A percentile compares a stretch with the other conserved stretches of the same genome.
These are phyloP conservation scores for Macrolepiota dolichaula DNA, from an alignment of 768 basidiomycete species.

Conservation along the genomic window DNA sequence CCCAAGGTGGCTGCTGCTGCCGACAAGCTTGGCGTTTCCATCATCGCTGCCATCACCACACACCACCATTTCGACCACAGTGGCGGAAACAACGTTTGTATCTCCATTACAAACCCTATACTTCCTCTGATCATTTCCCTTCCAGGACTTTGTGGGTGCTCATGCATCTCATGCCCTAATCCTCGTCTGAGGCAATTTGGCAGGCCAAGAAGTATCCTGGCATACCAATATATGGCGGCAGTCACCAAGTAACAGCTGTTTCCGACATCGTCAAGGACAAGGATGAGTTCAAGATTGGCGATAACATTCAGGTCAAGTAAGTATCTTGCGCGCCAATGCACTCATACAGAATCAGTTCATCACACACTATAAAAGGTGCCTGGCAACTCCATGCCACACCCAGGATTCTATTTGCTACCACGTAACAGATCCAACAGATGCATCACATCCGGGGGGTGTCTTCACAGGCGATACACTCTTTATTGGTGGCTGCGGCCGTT, in stretches of 20 bases:
- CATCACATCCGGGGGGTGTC: conserved; percentile 64
- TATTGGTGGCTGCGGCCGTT: conserved; percentile 84
- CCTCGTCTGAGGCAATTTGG: conserved; percentile 3
- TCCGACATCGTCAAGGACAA: conserved; percentile 78
- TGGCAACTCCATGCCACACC: conserved; percentile 92
- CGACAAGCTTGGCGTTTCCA: conserved; percentile 52
- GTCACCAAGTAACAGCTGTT: conserved; percentile 59
- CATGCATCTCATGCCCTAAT: background rate
- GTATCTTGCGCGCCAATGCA: conserved; percentile 27
- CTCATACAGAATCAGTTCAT: conserved; percentile 8
- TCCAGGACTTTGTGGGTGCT: conserved; percentile 49
- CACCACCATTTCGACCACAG: conserved; percentile 92
- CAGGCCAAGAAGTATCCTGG: conserved; percentile 42
- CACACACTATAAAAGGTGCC: conserved; percentile 45
- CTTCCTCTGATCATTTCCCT: conserved; percentile 4
- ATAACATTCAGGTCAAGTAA: conserved; percentile 62
- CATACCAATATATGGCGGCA: conserved; percentile 78
- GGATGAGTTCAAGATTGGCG: conserved; percentile 74
- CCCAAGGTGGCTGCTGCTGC: conserved; percentile 65
- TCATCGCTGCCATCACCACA: conserved; percentile 80
- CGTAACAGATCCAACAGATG: conserved; percentile 49
- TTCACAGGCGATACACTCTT: conserved; percentile 97
- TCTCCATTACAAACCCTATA: background rate
- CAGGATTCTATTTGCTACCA: conserved; percentile 95
- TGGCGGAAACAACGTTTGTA: conserved; percentile 74